A percentile compares a stretch with the other conserved stretches of the same genome.
Conservation (phyloP, 805 yeast species). For the Metschnikowia noctiluminum region DNA sequence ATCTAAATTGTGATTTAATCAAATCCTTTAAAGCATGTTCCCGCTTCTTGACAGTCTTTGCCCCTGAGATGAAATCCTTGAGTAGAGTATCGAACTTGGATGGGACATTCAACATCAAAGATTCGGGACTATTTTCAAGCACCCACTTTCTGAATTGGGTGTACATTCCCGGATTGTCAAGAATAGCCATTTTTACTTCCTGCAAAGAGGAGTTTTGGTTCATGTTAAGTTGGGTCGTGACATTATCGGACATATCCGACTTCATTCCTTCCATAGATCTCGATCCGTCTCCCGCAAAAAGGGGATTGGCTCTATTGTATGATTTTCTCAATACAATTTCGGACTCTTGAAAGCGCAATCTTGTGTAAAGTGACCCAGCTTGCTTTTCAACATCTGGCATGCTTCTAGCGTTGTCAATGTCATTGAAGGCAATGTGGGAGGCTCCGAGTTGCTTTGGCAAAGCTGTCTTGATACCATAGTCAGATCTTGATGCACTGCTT, state of each 20-base stretch:
- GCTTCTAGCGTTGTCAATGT: constrained; percentile 62
- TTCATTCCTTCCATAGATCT: constrained; percentile 17
- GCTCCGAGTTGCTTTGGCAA: constrained; percentile 61
- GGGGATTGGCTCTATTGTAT: constrained; percentile 34
- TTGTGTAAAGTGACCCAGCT: constrained; percentile 56
- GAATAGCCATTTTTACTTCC: constrained; percentile 33
- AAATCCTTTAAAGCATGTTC: constrained; percentile 23
- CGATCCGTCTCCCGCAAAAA: constrained; percentile 35
- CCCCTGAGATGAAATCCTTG: constrained; percentile 29
- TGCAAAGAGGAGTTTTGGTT: constrained; percentile 23
- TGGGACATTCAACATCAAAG: constrained; percentile 23
- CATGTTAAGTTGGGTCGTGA: constrained; percentile 33
- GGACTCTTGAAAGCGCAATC: constrained; percentile 65
- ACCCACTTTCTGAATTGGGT: constrained; percentile 55
- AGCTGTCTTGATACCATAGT: constrained; percentile 72
- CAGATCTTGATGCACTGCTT: constrained; percentile 59
- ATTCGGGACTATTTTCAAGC: constrained; percentile 45
- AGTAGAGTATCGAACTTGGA: constrained; percentile 28
- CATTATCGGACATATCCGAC: constrained; percentile 21
- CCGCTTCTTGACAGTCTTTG: constrained; percentile 21
- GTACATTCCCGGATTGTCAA: constrained; percentile 46
- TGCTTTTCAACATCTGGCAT: constrained; percentile 70
- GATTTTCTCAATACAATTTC: constrained; percentile 47
- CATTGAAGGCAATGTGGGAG: constrained; percentile 59
- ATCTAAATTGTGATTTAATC: constrained; percentile 14